phyloP scores from a whole-genome alignment of 495 filamentous ascomycete species.

The Aspergillus incahuasiensis region DNA sequence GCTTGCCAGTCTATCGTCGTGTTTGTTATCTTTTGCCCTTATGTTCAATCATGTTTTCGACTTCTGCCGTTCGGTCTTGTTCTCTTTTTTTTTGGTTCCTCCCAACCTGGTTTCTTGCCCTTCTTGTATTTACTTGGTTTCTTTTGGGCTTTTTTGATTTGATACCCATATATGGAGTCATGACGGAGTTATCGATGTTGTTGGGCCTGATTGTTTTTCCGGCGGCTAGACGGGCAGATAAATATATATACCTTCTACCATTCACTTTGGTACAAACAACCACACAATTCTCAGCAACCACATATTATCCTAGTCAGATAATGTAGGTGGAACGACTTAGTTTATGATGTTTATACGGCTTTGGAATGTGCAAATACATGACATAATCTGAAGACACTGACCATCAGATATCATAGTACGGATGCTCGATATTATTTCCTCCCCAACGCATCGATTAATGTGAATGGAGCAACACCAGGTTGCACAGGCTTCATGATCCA shows the following conservation, averaged over 20 bases:
- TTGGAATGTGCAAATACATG: no score
- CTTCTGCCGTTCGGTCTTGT: neutral
- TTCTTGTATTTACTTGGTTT: neutral
- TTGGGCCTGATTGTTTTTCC: neutral
- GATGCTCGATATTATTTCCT: no score
- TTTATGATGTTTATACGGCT: neutral
- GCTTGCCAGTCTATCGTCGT: neutral
- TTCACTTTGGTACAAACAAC: neutral
- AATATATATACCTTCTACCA: neutral
- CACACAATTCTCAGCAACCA: neutral
- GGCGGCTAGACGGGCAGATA: neutral
- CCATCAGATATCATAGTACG: no score
- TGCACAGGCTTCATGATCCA: no score
- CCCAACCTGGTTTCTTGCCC: neutral
- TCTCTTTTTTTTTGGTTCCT: neutral
- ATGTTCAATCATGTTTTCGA: neutral
- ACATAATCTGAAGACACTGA: no score
- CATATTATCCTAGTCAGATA: no score
- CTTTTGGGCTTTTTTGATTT: neutral
- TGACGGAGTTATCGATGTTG: constrained; percentile 2
- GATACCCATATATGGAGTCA: constrained; percentile 10
- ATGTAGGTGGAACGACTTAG: no score
- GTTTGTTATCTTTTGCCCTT: neutral
- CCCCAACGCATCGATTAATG: no score
- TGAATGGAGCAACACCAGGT: no score